A percentile compares a stretch with the other conserved stretches of the same genome.
These are phyloP conservation scores for Pleurotus citrinopileatus DNA, from an alignment of 768 basidiomycete genomes.

Conservation along the genomic window DNA sequence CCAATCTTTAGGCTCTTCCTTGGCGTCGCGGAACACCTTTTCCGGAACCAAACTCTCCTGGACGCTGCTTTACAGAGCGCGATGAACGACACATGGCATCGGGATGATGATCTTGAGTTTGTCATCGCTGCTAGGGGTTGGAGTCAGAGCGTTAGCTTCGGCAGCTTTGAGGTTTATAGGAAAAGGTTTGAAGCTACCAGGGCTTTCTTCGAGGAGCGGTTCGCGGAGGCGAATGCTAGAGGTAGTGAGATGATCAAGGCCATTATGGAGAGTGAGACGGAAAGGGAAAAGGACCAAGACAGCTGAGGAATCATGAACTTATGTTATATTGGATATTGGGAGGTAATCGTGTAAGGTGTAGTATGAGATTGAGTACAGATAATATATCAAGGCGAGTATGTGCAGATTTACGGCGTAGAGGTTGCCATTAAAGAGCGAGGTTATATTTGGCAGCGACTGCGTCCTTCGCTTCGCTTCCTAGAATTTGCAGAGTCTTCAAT, in stretches of 20 bases:
- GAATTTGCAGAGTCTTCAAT: conserved; percentile 6
- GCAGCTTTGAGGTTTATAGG: conserved; percentile 86
- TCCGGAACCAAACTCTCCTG: conserved; percentile 64
- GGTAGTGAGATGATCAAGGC: conserved; percentile 90
- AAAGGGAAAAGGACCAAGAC: conserved; percentile 27
- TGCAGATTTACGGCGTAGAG: not conserved
- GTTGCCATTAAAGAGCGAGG: not conserved
- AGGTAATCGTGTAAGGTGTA: no score
- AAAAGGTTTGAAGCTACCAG: conserved; percentile 78
- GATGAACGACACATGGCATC: conserved; percentile 71
- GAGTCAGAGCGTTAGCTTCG: conserved; percentile 94
- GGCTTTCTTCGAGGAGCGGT: conserved; percentile 80
- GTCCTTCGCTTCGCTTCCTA: not conserved
- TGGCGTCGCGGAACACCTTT: conserved; percentile 94
- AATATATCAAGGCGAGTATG: no score
- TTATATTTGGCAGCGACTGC: conserved; percentile 5
- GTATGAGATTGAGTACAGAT: no score
- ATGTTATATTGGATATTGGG: not conserved
- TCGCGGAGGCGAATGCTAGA: conserved; percentile 79
- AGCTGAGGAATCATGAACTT: not conserved
- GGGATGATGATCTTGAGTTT: conserved; percentile 92
- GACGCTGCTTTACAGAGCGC: conserved; percentile 73
- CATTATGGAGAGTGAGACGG: conserved; percentile 62
- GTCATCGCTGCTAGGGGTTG: conserved; percentile 91
- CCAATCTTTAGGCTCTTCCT: conserved; percentile 97